Percentiles rank a stretch among this genome's conserved stretches.
Evolutionary conservation across 805 yeast genomes (phyloP).

Genomic region (Schizosaccharomyces cryophilus): DNA sequence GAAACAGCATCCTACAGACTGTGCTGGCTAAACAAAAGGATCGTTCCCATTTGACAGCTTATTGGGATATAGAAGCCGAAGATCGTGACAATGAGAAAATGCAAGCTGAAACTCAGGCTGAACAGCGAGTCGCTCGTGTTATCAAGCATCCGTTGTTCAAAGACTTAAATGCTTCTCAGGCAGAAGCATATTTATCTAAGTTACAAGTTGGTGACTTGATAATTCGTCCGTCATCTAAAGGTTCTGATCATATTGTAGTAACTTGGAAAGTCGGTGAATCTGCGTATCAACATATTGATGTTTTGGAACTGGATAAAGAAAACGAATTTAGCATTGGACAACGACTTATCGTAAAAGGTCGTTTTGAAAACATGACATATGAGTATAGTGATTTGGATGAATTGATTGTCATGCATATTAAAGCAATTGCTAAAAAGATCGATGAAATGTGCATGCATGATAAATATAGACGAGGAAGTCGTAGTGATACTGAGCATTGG

Average conservation of each 20-base stretch:
- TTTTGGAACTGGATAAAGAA: conserved; percentile 46
- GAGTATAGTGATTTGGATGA: conserved; percentile 78
- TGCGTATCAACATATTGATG: conserved; percentile 74
- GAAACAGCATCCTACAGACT: conserved; percentile 35
- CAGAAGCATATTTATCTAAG: conserved; percentile 80
- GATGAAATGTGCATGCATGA: conserved; percentile 70
- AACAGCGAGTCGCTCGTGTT: conserved; percentile 46
- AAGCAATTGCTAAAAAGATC: conserved; percentile 57
- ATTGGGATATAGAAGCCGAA: conserved; percentile 63
- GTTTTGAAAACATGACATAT: conserved; percentile 13
- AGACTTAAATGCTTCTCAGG: conserved; percentile 61
- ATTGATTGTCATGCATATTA: conserved; percentile 64
- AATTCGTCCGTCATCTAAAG: conserved; percentile 81
- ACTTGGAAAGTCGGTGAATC: conserved; percentile 92
- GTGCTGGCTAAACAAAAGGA: conserved; percentile 16
- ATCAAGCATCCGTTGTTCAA: conserved; percentile 81
- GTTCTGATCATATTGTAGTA: conserved; percentile 64
- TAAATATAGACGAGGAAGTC: conserved; percentile 62
- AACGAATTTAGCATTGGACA: conserved; percentile 38
- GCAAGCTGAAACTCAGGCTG: conserved; percentile 37
- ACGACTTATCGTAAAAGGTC: conserved; percentile 34
- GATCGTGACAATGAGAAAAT: conserved; percentile 28
- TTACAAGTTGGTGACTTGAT: conserved; percentile 77
- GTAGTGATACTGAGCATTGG: conserved; percentile 63
- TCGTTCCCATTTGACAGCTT: not conserved